phyloP scores from a whole-genome alignment of 768 basidiomycete genomes.

The Baorangia bicolor region DNA sequence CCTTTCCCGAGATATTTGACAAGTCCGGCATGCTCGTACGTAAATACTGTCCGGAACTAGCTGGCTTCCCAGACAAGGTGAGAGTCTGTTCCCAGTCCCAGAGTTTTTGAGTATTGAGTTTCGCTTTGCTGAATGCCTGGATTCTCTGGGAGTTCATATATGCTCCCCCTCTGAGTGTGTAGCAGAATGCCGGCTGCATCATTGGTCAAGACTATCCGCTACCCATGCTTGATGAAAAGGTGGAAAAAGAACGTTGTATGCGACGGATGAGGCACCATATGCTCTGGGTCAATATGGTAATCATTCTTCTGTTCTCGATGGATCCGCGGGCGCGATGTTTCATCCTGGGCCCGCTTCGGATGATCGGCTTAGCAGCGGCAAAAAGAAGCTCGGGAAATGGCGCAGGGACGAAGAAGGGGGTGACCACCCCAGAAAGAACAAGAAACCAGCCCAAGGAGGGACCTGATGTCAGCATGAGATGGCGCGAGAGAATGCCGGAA shows the following conservation, averaged over 20 bases:
- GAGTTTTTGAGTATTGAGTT: conserved; percentile 23
- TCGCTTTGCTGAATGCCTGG: background rate
- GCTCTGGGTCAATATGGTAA: conserved; percentile 19
- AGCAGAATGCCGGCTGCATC: conserved; percentile 4
- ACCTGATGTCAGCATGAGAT: conserved; percentile 9
- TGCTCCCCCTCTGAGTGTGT: background rate
- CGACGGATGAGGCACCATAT: conserved; percentile 9
- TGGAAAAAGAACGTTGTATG: conserved; percentile 14
- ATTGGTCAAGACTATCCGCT: conserved; percentile 4
- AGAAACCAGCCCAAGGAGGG: conserved; percentile 6
- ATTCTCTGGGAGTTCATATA: conserved; percentile 1
- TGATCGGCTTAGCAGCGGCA: conserved; percentile 27
- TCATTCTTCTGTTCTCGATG: conserved; percentile 11
- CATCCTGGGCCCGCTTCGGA: conserved; percentile 7
- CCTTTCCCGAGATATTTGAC: conserved; percentile 21
- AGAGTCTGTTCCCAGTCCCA: conserved; percentile 14
- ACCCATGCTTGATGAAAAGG: conserved; percentile 15
- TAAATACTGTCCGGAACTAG: conserved; percentile 20
- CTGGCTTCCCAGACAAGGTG: conserved; percentile 25
- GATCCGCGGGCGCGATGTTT: conserved; percentile 30
- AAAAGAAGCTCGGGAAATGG: conserved; percentile 20
- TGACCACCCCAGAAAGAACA: conserved; percentile 10
- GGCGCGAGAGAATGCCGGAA: conserved; percentile 17
- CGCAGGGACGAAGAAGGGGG: conserved; percentile 15
- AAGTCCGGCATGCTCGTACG: conserved; percentile 22